Conservation (phyloP, 2,329 filamentous ascomycete genomes). For the Fusarium torulosum region DNA sequence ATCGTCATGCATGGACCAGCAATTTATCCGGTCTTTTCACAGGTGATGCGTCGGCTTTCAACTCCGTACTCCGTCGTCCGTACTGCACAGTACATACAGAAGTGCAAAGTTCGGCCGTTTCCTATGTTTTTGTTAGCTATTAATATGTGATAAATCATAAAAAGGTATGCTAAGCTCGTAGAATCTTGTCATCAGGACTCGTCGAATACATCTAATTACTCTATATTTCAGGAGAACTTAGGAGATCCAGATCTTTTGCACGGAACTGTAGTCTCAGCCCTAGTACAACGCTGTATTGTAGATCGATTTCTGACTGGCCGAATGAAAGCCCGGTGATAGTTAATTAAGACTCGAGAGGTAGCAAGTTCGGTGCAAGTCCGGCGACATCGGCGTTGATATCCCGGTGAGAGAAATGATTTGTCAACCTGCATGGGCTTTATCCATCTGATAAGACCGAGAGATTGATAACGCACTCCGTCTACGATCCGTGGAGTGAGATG, state of each 20-base stretch:
- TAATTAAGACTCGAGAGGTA: slow-evolving; percentile 14
- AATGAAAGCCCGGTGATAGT: slow-evolving; percentile 35
- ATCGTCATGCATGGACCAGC: slow-evolving; percentile 21
- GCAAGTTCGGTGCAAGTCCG: slow-evolving; percentile 14
- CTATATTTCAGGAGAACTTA: too few species aligned
- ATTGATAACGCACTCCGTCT: slow-evolving; percentile 35
- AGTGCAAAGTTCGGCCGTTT: too few species aligned
- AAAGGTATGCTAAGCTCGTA: too few species aligned
- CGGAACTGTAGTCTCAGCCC: slow-evolving; percentile 13
- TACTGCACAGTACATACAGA: too few species aligned
- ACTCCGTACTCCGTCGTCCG: slow-evolving; percentile 13
- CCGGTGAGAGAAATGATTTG: slow-evolving; percentile 7
- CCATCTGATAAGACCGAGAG: slow-evolving; percentile 34
- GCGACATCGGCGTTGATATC: slow-evolving; percentile 23
- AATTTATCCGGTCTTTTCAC: slow-evolving; percentile 10
- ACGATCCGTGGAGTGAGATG: slow-evolving; percentile 3
- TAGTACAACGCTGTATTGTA: slow-evolving; percentile 17
- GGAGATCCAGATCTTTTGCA: too few species aligned
- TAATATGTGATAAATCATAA: too few species aligned
- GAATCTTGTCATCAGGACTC: too few species aligned
- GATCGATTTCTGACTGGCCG: slow-evolving; percentile 35
- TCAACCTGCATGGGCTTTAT: slow-evolving; percentile 14
- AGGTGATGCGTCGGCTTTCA: slow-evolving; percentile 20
- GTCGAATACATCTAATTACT: too few species aligned
- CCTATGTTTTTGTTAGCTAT: too few species aligned